Percentiles rank a stretch among this genome's conserved stretches.
Evolutionary conservation across 192 early-diverging fungal species (phyloP).

Genomic region (Chytriomyces hyalinus): DNA sequence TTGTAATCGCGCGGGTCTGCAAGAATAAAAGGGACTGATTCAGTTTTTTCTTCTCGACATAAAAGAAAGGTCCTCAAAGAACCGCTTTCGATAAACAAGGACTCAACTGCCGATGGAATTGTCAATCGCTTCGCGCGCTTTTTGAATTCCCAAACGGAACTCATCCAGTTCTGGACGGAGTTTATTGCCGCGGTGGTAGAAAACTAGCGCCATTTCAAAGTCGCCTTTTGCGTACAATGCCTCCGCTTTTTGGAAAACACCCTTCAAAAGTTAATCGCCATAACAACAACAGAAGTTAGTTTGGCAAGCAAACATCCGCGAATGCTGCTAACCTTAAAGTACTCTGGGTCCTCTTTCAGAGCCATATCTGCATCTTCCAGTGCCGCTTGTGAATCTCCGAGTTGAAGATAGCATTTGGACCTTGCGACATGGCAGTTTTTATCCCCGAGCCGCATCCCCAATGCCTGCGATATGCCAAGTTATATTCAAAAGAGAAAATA

Average conservation of each 20-base stretch:
- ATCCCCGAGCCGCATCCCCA: slow-evolving; percentile 49
- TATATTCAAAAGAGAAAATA: neutral
- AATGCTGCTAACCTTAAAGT: slow-evolving; percentile 41
- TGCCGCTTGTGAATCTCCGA: slow-evolving; percentile 51
- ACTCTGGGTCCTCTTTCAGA: slow-evolving; percentile 49
- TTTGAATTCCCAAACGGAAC: slow-evolving; percentile 62
- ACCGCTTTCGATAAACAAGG: neutral
- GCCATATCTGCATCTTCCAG: slow-evolving; percentile 50
- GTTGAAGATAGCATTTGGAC: slow-evolving; percentile 52
- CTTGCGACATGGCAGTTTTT: slow-evolving; percentile 56
- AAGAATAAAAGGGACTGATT: neutral
- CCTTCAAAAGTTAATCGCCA: slow-evolving; percentile 38
- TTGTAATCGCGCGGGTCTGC: slow-evolving; percentile 55
- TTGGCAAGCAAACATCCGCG: neutral
- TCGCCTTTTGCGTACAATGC: slow-evolving; percentile 60
- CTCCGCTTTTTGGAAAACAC: slow-evolving; percentile 60
- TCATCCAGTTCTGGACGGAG: slow-evolving; percentile 59
- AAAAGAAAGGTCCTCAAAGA: neutral
- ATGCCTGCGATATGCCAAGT: slow-evolving; percentile 34
- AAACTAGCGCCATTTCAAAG: slow-evolving; percentile 63
- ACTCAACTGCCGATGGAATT: slow-evolving; percentile 56
- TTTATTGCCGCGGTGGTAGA: slow-evolving; percentile 63
- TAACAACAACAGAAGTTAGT: neutral
- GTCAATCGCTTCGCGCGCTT: slow-evolving; percentile 59
- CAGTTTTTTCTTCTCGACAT: neutral